phyloP scores from a whole-genome alignment of 2,329 filamentous ascomycete genomes.

The Allantophomopsis lycopodina region DNA sequence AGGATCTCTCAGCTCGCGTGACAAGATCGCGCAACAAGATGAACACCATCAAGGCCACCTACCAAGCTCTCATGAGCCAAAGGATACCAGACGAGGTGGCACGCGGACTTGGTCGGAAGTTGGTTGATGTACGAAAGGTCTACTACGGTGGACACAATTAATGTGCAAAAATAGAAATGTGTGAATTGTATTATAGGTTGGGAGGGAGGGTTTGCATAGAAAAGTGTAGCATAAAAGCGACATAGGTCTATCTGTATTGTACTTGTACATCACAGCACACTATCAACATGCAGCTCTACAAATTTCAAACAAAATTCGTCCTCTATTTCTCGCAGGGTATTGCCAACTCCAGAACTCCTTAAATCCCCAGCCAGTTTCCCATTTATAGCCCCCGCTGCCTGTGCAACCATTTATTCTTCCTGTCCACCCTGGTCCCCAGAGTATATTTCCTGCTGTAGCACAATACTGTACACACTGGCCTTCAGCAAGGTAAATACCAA shows the following conservation, averaged over 20 bases:
- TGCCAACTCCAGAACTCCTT: no score
- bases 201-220: constrained; percentile 12
- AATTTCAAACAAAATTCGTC: no score
- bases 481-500: constrained; percentile 92
- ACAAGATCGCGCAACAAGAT: constrained; percentile 85
- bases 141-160: constrained; percentile 65
- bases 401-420: constrained; percentile 15
- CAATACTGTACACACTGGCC: constrained; percentile 96
- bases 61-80: constrained; percentile 72
- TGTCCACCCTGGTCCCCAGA: constrained; percentile 38
- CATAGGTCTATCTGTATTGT: no score
- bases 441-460: constrained; percentile 90
- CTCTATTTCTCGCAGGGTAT: no score
- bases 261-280: no score
- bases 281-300: no score
- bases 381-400: no score
- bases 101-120: constrained; percentile 77
- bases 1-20: constrained; percentile 73
- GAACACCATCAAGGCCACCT: constrained; percentile 92
- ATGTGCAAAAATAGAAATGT: neutral
- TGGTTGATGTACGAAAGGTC: constrained; percentile 92
- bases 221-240: constrained; percentile 2
- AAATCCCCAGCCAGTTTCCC: no score
- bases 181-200: constrained; percentile 19
- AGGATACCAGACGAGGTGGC: constrained; percentile 82